These are phyloP conservation scores for Colletotrichum falcatum DNA, from an alignment of 2,329 filamentous ascomycete genomes.

Conservation along the genomic window DNA sequence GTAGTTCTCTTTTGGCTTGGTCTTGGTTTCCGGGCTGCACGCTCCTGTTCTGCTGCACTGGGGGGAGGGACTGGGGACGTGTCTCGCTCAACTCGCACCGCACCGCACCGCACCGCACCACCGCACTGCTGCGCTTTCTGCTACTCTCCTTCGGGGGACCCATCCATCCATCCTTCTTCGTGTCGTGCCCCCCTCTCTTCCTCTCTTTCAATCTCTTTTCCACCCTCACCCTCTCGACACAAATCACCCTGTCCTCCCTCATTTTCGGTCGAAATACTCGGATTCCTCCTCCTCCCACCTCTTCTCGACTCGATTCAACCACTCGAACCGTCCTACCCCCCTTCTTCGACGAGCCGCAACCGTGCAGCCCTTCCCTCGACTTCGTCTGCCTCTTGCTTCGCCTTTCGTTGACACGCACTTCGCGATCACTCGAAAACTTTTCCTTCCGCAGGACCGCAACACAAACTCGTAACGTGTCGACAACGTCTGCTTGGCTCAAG, in stretches of 20 bases:
- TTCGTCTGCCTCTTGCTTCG: slow-evolving; percentile 41
- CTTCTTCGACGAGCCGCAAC: slow-evolving; percentile 49
- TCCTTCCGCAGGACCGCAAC: slow-evolving; percentile 23
- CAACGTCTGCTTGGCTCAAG: neutral
- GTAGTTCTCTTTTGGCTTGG: slow-evolving; percentile 30
- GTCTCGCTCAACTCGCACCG: slow-evolving; percentile 38
- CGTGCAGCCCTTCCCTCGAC: slow-evolving; percentile 43
- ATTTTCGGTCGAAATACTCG: slow-evolving; percentile 35
- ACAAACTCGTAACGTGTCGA: slow-evolving; percentile 16
- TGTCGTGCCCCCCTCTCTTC: slow-evolving; percentile 42
- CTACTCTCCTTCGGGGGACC: slow-evolving; percentile 34
- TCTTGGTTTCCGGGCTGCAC: slow-evolving; percentile 34
- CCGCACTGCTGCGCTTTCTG: slow-evolving; percentile 22
- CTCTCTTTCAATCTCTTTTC: slow-evolving; percentile 42
- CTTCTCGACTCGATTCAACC: slow-evolving; percentile 36
- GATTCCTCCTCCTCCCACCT: slow-evolving; percentile 30
- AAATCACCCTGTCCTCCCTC: slow-evolving; percentile 36
- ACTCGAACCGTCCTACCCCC: slow-evolving; percentile 44
- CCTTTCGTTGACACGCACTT: slow-evolving; percentile 41
- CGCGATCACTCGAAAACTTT: slow-evolving; percentile 42
- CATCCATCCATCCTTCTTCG: slow-evolving; percentile 40
- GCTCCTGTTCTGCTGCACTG: slow-evolving; percentile 26
- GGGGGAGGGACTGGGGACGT: slow-evolving; percentile 23
- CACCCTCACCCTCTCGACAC: slow-evolving; percentile 33
- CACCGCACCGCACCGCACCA: slow-evolving; percentile 23